Conservation (phyloP, 1,139 yeast species). For the Diutina mesorugosa region DNA sequence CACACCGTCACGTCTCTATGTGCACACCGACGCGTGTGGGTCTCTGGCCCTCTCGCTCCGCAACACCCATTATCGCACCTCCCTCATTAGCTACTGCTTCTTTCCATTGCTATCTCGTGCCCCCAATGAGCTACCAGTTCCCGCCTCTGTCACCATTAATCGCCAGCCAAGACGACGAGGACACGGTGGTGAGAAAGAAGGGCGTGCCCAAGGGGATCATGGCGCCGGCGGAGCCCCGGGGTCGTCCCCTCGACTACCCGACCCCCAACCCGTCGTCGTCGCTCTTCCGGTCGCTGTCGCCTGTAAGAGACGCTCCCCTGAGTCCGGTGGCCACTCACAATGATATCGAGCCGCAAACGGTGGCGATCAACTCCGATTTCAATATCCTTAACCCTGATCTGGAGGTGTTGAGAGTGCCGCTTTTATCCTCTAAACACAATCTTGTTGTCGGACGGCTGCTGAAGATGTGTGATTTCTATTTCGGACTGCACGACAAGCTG, state of each 20-base stretch:
- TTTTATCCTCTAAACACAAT: conserved; percentile 12
- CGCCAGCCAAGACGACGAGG: conserved; percentile 11
- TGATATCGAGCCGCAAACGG: conserved; percentile 3
- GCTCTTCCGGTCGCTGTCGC: conserved; percentile 33
- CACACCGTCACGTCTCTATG: not conserved
- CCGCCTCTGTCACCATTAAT: conserved; percentile 57
- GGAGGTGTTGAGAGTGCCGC: conserved; percentile 24
- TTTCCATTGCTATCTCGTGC: not conserved
- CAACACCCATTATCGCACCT: not conserved
- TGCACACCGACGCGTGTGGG: not conserved
- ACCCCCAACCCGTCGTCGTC: conserved; percentile 49
- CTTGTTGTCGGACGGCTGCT: conserved; percentile 53
- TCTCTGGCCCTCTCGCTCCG: not conserved
- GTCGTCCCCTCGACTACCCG: conserved; percentile 20
- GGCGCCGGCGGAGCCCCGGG: conserved; percentile 7
- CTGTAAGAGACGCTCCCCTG: conserved; percentile 11
- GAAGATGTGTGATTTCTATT: conserved; percentile 42
- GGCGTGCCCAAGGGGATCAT: not conserved
- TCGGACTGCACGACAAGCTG: conserved; percentile 37
- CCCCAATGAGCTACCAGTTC: conserved; percentile 22
- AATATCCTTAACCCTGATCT: conserved; percentile 28
- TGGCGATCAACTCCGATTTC: conserved; percentile 18
- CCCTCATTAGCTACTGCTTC: not conserved
- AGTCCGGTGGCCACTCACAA: conserved; percentile 1
- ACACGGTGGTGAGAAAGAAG: conserved; percentile 11